Evolutionary conservation across 2,329 filamentous ascomycete genomes (phyloP), one percentile per base, ranked within the genome.

Genomic region (Botrytis paeoniae): DNA sequence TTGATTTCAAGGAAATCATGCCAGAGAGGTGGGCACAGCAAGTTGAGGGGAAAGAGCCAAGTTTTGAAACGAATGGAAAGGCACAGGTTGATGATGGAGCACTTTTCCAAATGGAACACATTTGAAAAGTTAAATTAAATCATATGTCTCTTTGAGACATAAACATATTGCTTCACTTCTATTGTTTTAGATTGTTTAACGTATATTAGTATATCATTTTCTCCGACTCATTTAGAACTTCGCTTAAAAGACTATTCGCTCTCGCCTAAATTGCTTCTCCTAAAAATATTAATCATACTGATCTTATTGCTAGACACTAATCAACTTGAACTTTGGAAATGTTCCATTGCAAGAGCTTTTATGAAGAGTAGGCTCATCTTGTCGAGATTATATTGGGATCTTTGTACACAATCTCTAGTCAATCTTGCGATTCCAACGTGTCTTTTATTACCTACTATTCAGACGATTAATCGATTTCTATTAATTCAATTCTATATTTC

Each of bases 1-100:
- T 97, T 78, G 85, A 90, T 79, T 89, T 91, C 57, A 54, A 84
- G 77, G 80, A 82, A 72, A 83, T 90, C 69, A 83, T 90, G 83
- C 86, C 87, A 0, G 86, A 89, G 80, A 81, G 86, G 59, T 89
- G 87, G 88, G 75, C 66, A 43, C 71, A 62, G 65, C 74, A 76
- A 54, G 77, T 79, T 61, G 76, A 77, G 57, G 68, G 66, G 29
- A 68, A 41, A 35, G 70, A 60, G 25, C 43, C 61, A 37, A 48
- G 54, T 61, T n/a, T n/a, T 14, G 37, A 37, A 39, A 54, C n/a
- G 16, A 69, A 69, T 54, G 54, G 51, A 39, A 54, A 69, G 20
- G 65, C 25, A 25, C 48, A 48, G 25, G 41, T 32, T 48, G 73
- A 74, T n/a, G 73, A 74, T 51, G 51, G 62, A 29, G 71, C 65